Conservation (phyloP, 768 basidiomycete genomes). For the Mycena chlorophos region DNA sequence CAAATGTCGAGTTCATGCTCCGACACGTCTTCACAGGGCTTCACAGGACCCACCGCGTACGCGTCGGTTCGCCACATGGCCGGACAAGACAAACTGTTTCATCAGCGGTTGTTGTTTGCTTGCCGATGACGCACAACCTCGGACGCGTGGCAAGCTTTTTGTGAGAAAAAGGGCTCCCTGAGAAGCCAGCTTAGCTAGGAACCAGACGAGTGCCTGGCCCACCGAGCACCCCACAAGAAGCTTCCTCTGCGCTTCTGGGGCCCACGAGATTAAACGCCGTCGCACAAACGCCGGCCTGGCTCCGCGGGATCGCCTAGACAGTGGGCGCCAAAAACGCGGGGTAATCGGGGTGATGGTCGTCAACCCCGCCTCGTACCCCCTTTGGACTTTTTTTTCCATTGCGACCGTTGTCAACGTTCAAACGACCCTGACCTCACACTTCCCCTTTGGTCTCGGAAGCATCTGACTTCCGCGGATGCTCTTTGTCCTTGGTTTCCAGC, state of each 20-base stretch:
- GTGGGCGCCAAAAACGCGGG: background rate
- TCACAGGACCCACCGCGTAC: background rate
- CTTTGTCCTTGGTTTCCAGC: slow-evolving; percentile 10
- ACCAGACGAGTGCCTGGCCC: too few species aligned
- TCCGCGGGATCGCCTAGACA: background rate
- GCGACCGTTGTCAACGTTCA: background rate
- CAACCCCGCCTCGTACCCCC: background rate
- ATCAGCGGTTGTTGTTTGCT: background rate
- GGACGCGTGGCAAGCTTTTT: too few species aligned
- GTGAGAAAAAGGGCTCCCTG: too few species aligned
- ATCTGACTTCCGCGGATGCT: background rate
- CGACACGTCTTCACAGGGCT: background rate
- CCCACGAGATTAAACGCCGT: background rate
- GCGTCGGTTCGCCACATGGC: background rate
- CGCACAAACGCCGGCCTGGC: background rate
- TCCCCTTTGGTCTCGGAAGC: background rate
- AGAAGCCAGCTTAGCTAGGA: too few species aligned
- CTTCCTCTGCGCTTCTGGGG: background rate
- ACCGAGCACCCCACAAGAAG: background rate
- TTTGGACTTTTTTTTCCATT: background rate
- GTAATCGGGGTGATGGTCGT: background rate
- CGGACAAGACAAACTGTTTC: background rate
- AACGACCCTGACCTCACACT: background rate
- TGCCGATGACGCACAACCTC: too few species aligned
- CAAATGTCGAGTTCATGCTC: slow-evolving; percentile 2